Percentiles rank a stretch among this genome's conserved stretches.
phyloP scores from a whole-genome alignment of 176 grass and related monocot species.

The Cocos nucifera region DNA sequence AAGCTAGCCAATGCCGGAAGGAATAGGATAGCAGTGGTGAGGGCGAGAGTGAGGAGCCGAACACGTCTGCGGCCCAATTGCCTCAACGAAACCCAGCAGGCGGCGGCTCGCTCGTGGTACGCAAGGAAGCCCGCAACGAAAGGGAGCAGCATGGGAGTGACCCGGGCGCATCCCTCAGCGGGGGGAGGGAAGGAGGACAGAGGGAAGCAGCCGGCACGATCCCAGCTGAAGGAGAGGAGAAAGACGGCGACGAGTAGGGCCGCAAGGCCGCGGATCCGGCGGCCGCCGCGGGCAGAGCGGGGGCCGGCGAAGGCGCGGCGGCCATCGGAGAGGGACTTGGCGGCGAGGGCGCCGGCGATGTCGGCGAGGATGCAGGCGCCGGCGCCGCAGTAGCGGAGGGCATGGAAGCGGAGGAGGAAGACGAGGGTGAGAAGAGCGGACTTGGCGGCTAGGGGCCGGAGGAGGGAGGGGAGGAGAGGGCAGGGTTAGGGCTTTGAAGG shows the following conservation, averaged over 20 bases:
- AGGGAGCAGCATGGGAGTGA: slow-evolving; percentile 28
- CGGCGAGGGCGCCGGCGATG: slow-evolving; percentile 50
- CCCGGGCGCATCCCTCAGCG: slow-evolving; percentile 26
- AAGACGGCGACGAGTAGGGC: slow-evolving; percentile 35
- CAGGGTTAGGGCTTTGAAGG: slow-evolving; percentile 1
- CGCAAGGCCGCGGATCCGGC: slow-evolving; percentile 19
- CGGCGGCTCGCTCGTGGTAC: slow-evolving; percentile 33
- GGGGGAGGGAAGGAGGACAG: slow-evolving; percentile 18
- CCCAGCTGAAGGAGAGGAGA: slow-evolving; percentile 38
- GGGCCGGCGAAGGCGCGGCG: background rate
- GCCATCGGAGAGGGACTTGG: slow-evolving; percentile 35
- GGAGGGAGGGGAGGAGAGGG: slow-evolving; percentile 14
- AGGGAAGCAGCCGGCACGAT: slow-evolving; percentile 40
- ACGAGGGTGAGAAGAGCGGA: slow-evolving; percentile 44
- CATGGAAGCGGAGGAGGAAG: slow-evolving; percentile 46
- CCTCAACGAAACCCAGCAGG: slow-evolving; percentile 30
- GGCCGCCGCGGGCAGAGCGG: slow-evolving; percentile 8
- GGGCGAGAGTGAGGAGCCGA: slow-evolving; percentile 18
- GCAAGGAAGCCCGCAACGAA: slow-evolving; percentile 61
- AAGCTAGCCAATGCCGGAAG: slow-evolving; percentile 43
- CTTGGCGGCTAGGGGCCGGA: slow-evolving; percentile 24
- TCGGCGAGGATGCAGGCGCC: slow-evolving; percentile 68
- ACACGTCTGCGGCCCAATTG: slow-evolving; percentile 31
- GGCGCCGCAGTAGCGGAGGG: slow-evolving; percentile 39
- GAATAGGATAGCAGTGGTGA: slow-evolving; percentile 49